A percentile compares a stretch with the other conserved stretches of the same genome.
phyloP scores from a whole-genome alignment of 139 green algal genomes.

The Klebsormidium nitens region DNA sequence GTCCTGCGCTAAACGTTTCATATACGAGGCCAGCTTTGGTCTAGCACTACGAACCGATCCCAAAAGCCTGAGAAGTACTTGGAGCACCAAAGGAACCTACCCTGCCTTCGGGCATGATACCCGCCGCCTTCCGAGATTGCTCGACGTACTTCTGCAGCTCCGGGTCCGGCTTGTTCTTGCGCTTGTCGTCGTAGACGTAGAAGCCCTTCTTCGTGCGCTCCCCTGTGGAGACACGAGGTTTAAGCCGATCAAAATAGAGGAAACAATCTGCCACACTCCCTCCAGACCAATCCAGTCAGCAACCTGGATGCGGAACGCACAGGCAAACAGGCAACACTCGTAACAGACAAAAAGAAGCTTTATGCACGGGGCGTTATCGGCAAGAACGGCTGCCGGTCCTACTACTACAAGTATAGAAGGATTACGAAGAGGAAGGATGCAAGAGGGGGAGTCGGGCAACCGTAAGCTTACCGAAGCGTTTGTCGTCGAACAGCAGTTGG shows the following conservation, averaged over 20 bases:
- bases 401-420: no score
- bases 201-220: constrained; percentile 91
- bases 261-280: no score
- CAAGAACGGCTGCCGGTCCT: no score
- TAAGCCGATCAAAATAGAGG: background rate
- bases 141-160: constrained; percentile 64
- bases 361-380: no score
- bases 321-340: background rate
- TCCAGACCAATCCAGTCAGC: no score
- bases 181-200: constrained; percentile 82
- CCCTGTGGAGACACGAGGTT: constrained; percentile 29
- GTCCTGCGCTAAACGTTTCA: no score
- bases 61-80: background rate
- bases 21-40: no score
- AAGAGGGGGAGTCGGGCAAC: background rate
- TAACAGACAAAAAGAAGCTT: background rate
- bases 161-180: constrained; percentile 65
- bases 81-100: constrained; percentile 4
- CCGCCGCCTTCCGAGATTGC: constrained; percentile 39
- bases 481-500: constrained; percentile 66
- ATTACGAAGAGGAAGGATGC: background rate
- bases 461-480: constrained; percentile 59
- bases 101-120: constrained; percentile 37
- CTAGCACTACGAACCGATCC: no score
- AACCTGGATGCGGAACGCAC: no score